A percentile compares a stretch with the other conserved stretches of the same genome.
phyloP scores from a whole-genome alignment of 768 basidiomycete genomes.

The Naganishia friedmannii region DNA sequence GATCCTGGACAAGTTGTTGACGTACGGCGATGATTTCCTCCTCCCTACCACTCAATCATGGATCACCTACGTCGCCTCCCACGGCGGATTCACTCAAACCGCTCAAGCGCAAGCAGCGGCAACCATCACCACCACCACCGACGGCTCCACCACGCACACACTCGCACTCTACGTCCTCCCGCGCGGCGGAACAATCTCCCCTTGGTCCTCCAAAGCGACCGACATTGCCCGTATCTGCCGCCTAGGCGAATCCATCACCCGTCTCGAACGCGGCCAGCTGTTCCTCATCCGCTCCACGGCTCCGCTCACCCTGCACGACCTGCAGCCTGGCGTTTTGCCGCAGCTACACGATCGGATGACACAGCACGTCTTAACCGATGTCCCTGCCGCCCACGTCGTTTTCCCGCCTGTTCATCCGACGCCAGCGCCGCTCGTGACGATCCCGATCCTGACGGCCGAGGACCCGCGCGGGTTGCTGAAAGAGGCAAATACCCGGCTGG shows the following conservation, averaged over 20 bases:
- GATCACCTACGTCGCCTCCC: constrained; percentile 51
- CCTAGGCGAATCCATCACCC: constrained; percentile 66
- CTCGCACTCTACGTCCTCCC: constrained; percentile 73
- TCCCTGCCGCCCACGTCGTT: constrained; percentile 60
- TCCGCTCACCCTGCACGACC: constrained; percentile 56
- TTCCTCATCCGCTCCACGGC: constrained; percentile 57
- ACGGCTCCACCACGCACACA: constrained; percentile 45
- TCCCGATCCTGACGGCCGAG: constrained; percentile 60
- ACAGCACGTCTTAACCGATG: constrained; percentile 63
- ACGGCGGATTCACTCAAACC: constrained; percentile 54
- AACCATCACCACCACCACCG: constrained; percentile 33
- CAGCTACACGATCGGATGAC: constrained; percentile 96
- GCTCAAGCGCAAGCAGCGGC: constrained; percentile 28
- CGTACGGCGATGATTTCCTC: constrained; percentile 72
- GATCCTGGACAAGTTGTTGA: constrained; percentile 68
- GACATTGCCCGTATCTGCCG: constrained; percentile 88
- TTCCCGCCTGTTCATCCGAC: constrained; percentile 58
- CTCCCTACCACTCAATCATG: constrained; percentile 41
- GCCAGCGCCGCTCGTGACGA: constrained; percentile 67
- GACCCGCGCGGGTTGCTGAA: constrained; percentile 66
- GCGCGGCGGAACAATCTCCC: constrained; percentile 85
- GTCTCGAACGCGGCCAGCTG: constrained; percentile 83
- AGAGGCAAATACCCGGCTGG: constrained; percentile 75
- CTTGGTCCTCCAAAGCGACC: constrained; percentile 99
- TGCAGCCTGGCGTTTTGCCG: constrained; percentile 59